Evolutionary conservation across 257 asterid genomes (phyloP), one percentile per base, ranked within the genome.

Genomic region (Solanum pinnatisectum): DNA sequence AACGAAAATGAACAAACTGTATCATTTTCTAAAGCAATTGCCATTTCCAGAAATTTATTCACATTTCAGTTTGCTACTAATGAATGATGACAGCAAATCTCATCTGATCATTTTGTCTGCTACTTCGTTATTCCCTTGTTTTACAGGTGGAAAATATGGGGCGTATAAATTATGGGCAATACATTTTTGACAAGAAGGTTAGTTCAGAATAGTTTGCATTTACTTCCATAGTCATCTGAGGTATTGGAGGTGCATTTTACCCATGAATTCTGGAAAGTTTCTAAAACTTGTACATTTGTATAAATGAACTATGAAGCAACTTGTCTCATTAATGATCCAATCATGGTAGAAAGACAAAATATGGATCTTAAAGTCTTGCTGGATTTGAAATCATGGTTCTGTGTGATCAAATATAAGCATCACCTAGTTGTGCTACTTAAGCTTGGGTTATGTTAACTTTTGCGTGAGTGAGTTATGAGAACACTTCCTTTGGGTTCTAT

Each of bases 131-230:
- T 85, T 70, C 87, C 70, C 70, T 84, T n/a, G 84, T 77, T 87
- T 86, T 90, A 52, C 90, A 97, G 99, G 98, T 97, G 46, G 99
- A 97, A 90, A 97, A 97, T 93, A 95, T 97, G 99, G 99, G 99
- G 9, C 99, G 95, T 78, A 88, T 97, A 90, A 97, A 97, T 89
- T 94, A 97, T 84, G 99, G 99, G 67, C 90, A 86, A 10, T 95
- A 95, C 87, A 68, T 93, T 16, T 95, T 93, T 78, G 99, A 97
- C 92, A 92, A 92, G 89, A 97, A 97, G 99, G 99, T 97, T 92
- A 91, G 90, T 68, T 39, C 27, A n/a, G 59, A 36, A 27, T 85
- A 35, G 6, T 27, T 42, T 85, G 68, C 40, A 46, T 37, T 85
- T 22, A 42, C 78, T 85, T 85, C 79, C 72, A 15, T 40, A 12